phyloP scores from a whole-genome alignment of 139 green algal species.

The Asterochloris erici region DNA sequence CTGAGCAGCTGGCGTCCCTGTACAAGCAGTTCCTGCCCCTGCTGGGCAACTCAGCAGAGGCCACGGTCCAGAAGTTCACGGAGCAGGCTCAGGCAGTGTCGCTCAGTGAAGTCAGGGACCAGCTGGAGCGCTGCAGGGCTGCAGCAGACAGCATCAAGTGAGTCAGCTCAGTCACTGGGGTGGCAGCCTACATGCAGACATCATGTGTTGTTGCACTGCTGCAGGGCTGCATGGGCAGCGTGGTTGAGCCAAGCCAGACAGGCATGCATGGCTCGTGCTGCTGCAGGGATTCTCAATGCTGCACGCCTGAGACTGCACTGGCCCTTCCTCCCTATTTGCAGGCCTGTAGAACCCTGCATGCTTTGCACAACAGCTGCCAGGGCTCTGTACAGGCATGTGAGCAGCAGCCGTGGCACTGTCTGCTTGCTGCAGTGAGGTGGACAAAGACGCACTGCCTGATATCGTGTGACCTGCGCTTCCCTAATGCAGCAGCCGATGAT shows the following conservation, averaged over 20 bases:
- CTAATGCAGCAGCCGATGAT: constrained; percentile 56
- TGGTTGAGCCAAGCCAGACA: too few relatives aligned
- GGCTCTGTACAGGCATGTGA: not conserved
- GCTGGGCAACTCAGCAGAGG: constrained; percentile 18
- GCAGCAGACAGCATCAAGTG: constrained; percentile 35
- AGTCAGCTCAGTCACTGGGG: not conserved
- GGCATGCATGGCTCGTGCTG: too few relatives aligned
- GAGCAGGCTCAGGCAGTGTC: constrained; percentile 17
- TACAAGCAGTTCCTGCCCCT: constrained; percentile 37
- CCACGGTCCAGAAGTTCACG: constrained; percentile 17
- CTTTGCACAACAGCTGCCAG: too few relatives aligned
- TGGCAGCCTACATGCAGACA: not conserved
- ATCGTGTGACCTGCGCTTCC: constrained; percentile 39
- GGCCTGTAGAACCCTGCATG: too few relatives aligned
- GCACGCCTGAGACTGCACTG: too few relatives aligned
- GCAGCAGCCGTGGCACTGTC: constrained; percentile 40
- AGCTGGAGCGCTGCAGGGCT: constrained; percentile 46
- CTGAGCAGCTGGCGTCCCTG: constrained; percentile 19
- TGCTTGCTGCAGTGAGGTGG: constrained; percentile 18
- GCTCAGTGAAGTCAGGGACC: constrained; percentile 45
- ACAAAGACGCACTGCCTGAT: constrained; percentile 57
- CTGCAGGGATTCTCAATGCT: too few relatives aligned
- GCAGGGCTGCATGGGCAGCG: too few relatives aligned
- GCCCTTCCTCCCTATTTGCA: too few relatives aligned
- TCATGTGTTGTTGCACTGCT: too few relatives aligned